These are phyloP conservation scores for Penicillium sp. DNA, from an alignment of 2,329 filamentous ascomycete species.

Conservation along the genomic window DNA sequence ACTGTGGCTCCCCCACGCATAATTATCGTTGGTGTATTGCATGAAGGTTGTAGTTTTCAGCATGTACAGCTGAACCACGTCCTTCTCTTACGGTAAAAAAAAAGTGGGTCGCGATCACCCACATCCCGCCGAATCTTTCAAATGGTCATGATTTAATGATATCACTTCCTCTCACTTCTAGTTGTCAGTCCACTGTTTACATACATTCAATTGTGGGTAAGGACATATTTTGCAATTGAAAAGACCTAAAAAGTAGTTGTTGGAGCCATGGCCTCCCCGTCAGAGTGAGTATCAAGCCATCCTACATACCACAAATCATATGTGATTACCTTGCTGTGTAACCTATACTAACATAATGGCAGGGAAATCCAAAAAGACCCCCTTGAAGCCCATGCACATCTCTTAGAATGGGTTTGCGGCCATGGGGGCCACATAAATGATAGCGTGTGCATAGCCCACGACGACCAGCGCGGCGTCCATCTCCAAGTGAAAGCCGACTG, in stretches of 20 bases:
- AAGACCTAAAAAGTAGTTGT: not conserved
- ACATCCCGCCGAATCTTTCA: constrained; percentile 25
- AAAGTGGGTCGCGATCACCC: constrained; percentile 22
- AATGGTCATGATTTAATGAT: constrained; percentile 10
- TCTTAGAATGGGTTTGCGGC: constrained; percentile 34
- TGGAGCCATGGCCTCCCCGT: constrained; percentile 28
- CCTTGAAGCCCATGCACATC: constrained; percentile 27
- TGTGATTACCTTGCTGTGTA: not conserved
- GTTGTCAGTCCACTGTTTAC: not conserved
- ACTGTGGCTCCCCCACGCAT: no score
- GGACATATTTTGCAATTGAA: not conserved
- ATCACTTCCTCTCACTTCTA: constrained; percentile 3
- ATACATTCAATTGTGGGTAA: no score
- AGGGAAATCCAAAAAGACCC: constrained; percentile 13
- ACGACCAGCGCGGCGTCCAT: constrained; percentile 37
- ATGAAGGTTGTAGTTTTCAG: not conserved
- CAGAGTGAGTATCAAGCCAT: constrained; percentile 22
- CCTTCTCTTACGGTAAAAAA: constrained; percentile 1
- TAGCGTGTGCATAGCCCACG: constrained; percentile 34
- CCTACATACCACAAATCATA: not conserved
- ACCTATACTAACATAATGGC: not conserved
- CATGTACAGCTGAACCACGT: not conserved
- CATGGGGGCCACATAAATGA: constrained; percentile 36
- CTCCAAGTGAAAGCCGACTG: constrained; percentile 34
- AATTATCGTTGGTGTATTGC: no score